Conservation (phyloP, 2,329 filamentous ascomycete species). For the Chalaropsis ovoidea region DNA sequence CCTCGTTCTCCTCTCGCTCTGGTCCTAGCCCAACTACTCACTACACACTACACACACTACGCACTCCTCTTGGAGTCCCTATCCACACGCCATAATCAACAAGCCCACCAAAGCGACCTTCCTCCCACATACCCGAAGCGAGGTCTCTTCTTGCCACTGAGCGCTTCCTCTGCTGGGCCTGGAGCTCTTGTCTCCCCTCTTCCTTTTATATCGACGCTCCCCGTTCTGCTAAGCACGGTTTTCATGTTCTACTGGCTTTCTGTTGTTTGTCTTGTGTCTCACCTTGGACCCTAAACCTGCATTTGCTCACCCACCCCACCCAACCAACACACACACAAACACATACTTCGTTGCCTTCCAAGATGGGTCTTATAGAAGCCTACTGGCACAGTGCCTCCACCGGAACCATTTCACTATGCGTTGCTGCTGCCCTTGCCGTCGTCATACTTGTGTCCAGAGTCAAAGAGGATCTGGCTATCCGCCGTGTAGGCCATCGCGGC, state of each 20-base stretch:
- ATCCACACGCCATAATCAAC: too few species aligned
- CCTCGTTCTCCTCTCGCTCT: too few species aligned
- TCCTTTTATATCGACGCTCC: background rate
- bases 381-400: background rate
- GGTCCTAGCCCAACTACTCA: too few species aligned
- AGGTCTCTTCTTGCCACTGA: background rate
- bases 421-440: background rate
- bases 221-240: background rate
- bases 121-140: background rate
- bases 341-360: background rate
- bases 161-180: background rate
- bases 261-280: background rate
- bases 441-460: background rate
- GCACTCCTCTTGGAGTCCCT: too few species aligned
- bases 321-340: background rate
- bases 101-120: too few species aligned
- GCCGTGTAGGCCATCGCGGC: constrained; percentile 14
- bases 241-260: background rate
- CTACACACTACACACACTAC: too few species aligned
- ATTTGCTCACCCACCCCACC: background rate
- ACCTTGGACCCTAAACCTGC: background rate
- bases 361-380: constrained; percentile 13
- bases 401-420: constrained; percentile 1
- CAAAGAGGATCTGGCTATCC: constrained; percentile 37
- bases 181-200: background rate